A percentile compares a stretch with the other conserved stretches of the same genome.
Evolutionary conservation across 2,329 filamentous ascomycete genomes (phyloP).

Genomic region (Pyrenophora graminea): DNA sequence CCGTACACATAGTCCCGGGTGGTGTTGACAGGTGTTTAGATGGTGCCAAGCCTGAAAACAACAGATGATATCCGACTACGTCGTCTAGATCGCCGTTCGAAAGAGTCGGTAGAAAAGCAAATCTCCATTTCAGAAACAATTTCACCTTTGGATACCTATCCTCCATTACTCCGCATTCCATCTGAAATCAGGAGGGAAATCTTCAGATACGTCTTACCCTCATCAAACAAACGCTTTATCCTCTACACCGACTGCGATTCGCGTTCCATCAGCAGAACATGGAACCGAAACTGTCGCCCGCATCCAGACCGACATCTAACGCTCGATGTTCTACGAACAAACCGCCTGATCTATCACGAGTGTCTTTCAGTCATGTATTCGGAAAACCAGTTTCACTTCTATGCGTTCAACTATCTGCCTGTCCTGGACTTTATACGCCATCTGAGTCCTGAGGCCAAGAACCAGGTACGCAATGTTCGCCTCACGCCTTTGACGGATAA

Average conservation of each 20-base stretch:
- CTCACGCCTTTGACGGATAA: conserved; percentile 45
- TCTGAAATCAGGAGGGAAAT: conserved; percentile 47
- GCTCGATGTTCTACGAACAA: conserved; percentile 44
- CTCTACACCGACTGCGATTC: conserved; percentile 52
- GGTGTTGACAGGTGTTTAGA: conserved; percentile 31
- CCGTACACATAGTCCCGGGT: conserved; percentile 3
- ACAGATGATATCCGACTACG: conserved; percentile 35
- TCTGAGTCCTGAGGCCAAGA: conserved; percentile 45
- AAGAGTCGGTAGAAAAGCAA: conserved; percentile 41
- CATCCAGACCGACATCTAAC: conserved; percentile 40
- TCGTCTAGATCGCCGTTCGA: conserved; percentile 31
- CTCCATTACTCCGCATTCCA: conserved; percentile 45
- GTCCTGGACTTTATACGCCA: conserved; percentile 47
- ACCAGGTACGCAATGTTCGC: conserved; percentile 41
- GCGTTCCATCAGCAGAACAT: conserved; percentile 44
- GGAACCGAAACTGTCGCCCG: conserved; percentile 42
- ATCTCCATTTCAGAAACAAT: conserved; percentile 45
- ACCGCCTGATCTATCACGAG: conserved; percentile 46
- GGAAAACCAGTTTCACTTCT: conserved; percentile 47
- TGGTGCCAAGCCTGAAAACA: conserved; percentile 32
- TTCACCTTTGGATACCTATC: conserved; percentile 42
- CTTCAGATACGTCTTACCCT: conserved; percentile 45
- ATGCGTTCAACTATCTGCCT: conserved; percentile 47
- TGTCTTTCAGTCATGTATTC: conserved; percentile 46
- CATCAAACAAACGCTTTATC: conserved; percentile 49